phyloP scores from a whole-genome alignment of 1,139 yeast species.

The Geotrichum histeridarum region DNA sequence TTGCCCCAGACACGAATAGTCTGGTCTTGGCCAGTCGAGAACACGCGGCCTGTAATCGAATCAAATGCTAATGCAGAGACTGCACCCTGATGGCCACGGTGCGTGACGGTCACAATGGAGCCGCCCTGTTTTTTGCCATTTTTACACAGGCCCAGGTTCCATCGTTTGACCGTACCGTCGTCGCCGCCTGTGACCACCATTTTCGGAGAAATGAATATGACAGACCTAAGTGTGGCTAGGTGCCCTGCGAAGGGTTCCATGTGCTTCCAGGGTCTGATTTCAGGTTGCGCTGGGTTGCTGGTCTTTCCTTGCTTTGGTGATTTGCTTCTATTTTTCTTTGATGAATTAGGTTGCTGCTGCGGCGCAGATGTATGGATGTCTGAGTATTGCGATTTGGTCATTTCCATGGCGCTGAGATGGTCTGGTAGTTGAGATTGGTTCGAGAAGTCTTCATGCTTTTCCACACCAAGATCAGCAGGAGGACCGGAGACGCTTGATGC shows the following conservation, averaged over 20 bases:
- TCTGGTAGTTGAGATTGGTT: background rate
- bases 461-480: background rate
- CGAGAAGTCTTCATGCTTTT: background rate
- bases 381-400: background rate
- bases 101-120: constrained; percentile 14
- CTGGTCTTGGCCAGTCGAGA: constrained; percentile 29
- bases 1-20: constrained; percentile 23
- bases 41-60: constrained; percentile 22
- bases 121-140: background rate
- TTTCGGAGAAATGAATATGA: constrained; percentile 20
- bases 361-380: background rate
- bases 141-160: constrained; percentile 20
- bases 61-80: constrained; percentile 26
- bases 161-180: constrained; percentile 26
- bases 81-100: constrained; percentile 28
- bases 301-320: background rate
- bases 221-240: constrained; percentile 21
- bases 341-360: background rate
- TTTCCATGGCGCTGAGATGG: background rate
- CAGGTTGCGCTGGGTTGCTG: background rate
- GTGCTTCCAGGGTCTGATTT: background rate
- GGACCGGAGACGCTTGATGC: constrained; percentile 22
- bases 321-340: background rate
- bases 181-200: constrained; percentile 25
- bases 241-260: constrained; percentile 17